Evolutionary conservation across 139 green algal genomes (phyloP).

Genomic region (Picochlorum costavermella): DNA sequence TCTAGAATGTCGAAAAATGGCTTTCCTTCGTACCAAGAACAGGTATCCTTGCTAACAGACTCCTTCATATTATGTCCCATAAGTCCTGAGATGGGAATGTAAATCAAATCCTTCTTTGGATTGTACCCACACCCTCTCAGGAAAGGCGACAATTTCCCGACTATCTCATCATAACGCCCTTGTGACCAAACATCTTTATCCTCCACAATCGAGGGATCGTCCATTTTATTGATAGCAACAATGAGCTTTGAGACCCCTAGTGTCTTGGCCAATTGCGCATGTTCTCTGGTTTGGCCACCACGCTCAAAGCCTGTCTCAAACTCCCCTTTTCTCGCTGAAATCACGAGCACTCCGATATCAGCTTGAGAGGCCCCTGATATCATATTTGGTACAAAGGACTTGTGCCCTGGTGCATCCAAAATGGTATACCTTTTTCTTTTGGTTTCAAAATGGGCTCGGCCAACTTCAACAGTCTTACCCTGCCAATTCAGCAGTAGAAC

Average conservation of each 20-base stretch:
- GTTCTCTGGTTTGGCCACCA: constrained; percentile 89
- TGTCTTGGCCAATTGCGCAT: constrained; percentile 91
- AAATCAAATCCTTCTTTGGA: constrained; percentile 80
- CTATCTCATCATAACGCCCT: constrained; percentile 83
- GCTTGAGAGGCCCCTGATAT: constrained; percentile 81
- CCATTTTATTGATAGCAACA: constrained; percentile 93
- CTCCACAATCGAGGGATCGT: constrained; percentile 60
- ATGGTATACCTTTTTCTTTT: constrained; percentile 85
- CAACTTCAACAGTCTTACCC: constrained; percentile 97
- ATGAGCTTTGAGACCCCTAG: constrained; percentile 87
- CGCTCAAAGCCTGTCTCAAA: constrained; percentile 94
- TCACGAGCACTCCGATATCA: constrained; percentile 83
- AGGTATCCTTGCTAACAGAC: constrained; percentile 18
- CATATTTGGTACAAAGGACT: constrained; percentile 98
- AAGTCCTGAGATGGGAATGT: constrained; percentile 89
- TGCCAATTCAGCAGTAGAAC: neutral
- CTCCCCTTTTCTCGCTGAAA: constrained; percentile 74
- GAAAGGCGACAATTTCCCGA: constrained; percentile 84
- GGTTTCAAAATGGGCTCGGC: constrained; percentile 80
- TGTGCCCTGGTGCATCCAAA: constrained; percentile 94
- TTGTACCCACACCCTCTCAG: constrained; percentile 82
- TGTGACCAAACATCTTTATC: constrained; percentile 49
- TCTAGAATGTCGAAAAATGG: constrained; percentile 90
- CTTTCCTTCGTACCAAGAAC: constrained; percentile 65
- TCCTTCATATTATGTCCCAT: constrained; percentile 85